phyloP scores from a whole-genome alignment of 371 early-diverging fungal genomes.

The Fennellomyces sp. region DNA sequence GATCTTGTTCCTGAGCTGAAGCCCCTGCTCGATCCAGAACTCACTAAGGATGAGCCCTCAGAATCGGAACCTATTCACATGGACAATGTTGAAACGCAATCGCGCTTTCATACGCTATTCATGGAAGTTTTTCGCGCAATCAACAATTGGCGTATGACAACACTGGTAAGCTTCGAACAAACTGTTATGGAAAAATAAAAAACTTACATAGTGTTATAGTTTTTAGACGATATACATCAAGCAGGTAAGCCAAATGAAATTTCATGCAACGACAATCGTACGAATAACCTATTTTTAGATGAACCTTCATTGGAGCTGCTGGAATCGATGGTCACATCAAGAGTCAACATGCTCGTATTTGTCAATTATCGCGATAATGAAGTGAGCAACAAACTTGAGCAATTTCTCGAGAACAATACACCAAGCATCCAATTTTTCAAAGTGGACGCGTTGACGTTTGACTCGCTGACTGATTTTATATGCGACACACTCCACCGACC shows the following conservation, averaged over 20 bases:
- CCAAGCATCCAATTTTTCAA: slow-evolving; percentile 26
- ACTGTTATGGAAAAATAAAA: too few species aligned
- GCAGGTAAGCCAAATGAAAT: slow-evolving; percentile 18
- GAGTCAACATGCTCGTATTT: slow-evolving; percentile 32
- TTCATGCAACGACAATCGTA: not conserved
- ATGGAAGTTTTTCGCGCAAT: slow-evolving; percentile 42
- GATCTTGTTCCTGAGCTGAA: slow-evolving; percentile 45
- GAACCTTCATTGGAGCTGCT: slow-evolving; percentile 43
- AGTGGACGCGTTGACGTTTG: slow-evolving; percentile 30
- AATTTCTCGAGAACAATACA: slow-evolving; percentile 21
- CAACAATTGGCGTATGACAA: slow-evolving; percentile 43
- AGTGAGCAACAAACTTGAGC: slow-evolving; percentile 11
- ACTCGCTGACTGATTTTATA: slow-evolving; percentile 35
- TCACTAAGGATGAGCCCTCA: slow-evolving; percentile 12
- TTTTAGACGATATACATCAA: slow-evolving; percentile 45
- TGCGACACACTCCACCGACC: slow-evolving; percentile 34
- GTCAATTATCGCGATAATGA: slow-evolving; percentile 39
- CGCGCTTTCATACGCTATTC: slow-evolving; percentile 42
- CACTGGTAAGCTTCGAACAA: too few species aligned
- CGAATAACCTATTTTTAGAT: too few species aligned
- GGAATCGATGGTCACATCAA: slow-evolving; percentile 30
- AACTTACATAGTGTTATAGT: too few species aligned
- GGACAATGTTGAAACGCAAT: slow-evolving; percentile 42
- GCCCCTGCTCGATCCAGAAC: slow-evolving; percentile 23
- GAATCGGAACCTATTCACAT: slow-evolving; percentile 11